Conservation (phyloP, 441 rosid genomes). For the Brassica hybrid region DNA sequence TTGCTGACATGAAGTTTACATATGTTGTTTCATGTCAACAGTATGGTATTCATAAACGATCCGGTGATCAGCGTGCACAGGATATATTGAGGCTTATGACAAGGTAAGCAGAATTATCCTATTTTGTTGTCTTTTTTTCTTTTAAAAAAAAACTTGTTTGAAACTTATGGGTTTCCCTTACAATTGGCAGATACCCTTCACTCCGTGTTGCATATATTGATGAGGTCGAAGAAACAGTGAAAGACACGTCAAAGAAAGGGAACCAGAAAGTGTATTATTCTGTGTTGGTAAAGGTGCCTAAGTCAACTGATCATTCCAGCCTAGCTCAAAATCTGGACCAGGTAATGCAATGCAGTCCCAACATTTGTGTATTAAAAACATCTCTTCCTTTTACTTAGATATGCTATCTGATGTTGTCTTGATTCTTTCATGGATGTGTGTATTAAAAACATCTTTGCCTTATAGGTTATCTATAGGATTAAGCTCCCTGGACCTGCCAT, state of each 20-base stretch:
- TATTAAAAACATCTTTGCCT: not conserved
- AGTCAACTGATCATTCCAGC: slow-evolving; percentile 77
- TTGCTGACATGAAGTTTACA: slow-evolving; percentile 98
- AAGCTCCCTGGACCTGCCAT: slow-evolving; percentile 98
- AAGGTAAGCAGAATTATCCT: slow-evolving; percentile 48
- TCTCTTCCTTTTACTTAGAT: not conserved
- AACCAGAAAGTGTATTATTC: slow-evolving; percentile 86
- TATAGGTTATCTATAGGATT: slow-evolving; percentile 63
- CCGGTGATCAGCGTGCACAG: slow-evolving; percentile 86
- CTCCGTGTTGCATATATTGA: slow-evolving; percentile 99
- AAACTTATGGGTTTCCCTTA: slow-evolving; percentile 10
- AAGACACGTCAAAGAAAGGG: slow-evolving; percentile 73
- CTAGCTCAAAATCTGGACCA: slow-evolving; percentile 91
- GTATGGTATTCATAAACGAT: slow-evolving; percentile 93
- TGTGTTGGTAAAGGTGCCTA: slow-evolving; percentile 88
- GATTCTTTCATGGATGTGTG: not conserved
- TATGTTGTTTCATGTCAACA: slow-evolving; percentile 98
- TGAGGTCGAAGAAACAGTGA: slow-evolving; percentile 92
- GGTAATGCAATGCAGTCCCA: slow-evolving; percentile 54
- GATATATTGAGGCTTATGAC: slow-evolving; percentile 96
- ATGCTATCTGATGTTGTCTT: no score
- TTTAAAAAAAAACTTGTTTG: slow-evolving; percentile 1
- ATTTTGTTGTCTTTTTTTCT: slow-evolving; percentile 3
- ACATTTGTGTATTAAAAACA: slow-evolving; percentile 4
- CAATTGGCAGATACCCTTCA: slow-evolving; percentile 80